Conservation (phyloP, 768 basidiomycete species). For the Boletellus sp. region DNA sequence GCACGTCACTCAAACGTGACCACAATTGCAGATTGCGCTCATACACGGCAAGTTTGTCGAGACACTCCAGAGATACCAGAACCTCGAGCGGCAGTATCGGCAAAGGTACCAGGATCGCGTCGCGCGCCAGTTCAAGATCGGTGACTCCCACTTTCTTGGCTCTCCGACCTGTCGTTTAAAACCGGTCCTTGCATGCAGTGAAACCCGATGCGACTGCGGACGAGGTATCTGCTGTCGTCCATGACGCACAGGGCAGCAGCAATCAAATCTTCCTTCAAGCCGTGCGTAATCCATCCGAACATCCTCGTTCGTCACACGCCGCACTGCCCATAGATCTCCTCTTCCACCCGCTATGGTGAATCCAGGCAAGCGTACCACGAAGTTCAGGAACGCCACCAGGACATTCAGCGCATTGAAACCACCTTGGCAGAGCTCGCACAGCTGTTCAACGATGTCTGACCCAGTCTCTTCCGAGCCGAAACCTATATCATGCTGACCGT, state of each 20-base stretch:
- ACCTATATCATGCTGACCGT: not conserved
- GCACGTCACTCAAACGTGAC: not conserved
- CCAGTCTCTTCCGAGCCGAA: not conserved
- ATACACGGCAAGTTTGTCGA: slow-evolving; percentile 71
- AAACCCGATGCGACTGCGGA: slow-evolving; percentile 84
- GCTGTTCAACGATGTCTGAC: slow-evolving; percentile 74
- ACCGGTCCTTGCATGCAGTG: slow-evolving; percentile 40
- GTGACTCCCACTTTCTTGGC: slow-evolving; percentile 32
- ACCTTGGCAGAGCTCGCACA: slow-evolving; percentile 88
- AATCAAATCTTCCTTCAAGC: slow-evolving; percentile 79
- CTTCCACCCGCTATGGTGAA: slow-evolving; percentile 79
- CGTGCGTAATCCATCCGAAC: slow-evolving; percentile 31
- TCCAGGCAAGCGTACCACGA: slow-evolving; percentile 80
- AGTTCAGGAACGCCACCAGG: slow-evolving; percentile 85
- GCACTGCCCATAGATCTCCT: slow-evolving; percentile 49
- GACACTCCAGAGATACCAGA: slow-evolving; percentile 73
- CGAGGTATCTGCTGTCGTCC: slow-evolving; percentile 67
- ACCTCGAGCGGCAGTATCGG: slow-evolving; percentile 68
- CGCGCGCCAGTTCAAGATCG: slow-evolving; percentile 76
- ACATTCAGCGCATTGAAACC: slow-evolving; percentile 79
- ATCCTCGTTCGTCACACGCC: not conserved
- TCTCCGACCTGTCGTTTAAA: not conserved
- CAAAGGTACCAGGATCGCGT: slow-evolving; percentile 61
- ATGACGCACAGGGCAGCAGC: slow-evolving; percentile 53
- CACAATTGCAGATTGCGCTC: slow-evolving; percentile 44